Conservation (phyloP, 2,329 filamentous ascomycete species). For the Helotiales sp. region DNA sequence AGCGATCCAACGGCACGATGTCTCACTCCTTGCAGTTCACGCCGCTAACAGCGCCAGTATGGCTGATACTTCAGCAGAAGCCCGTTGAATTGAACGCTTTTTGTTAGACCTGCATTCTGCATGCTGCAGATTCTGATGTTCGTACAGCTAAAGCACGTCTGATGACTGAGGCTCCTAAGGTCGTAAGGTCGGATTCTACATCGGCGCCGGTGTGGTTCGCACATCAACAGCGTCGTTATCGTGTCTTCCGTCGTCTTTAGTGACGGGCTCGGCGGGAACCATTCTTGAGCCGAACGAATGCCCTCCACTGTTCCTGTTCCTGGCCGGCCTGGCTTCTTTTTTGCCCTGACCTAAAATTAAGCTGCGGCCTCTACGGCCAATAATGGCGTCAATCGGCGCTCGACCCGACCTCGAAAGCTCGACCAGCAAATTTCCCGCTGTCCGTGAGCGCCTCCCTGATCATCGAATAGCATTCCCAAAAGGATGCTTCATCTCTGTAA, state of each 20-base stretch:
- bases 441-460: constrained; percentile 7
- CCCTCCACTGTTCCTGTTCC: no score
- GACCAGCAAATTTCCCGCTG: constrained; percentile 11
- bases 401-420: not conserved
- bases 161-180: not conserved
- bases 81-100: not conserved
- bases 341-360: constrained; percentile 3
- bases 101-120: not conserved
- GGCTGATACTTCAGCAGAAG: not conserved
- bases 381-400: constrained; percentile 6
- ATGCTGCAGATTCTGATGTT: not conserved
- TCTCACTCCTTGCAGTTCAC: constrained; percentile 1
- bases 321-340: no score
- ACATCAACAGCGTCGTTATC: constrained; percentile 6
- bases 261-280: constrained; percentile 5
- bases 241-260: not conserved
- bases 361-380: constrained; percentile 9
- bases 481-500: constrained; percentile 8
- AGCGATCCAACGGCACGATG: not conserved
- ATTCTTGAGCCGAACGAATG: constrained; percentile 9
- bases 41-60: constrained; percentile 1
- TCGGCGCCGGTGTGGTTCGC: not conserved
- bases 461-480: constrained; percentile 4
- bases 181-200: not conserved
- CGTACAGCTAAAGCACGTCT: not conserved